Conservation (phyloP, 495 filamentous ascomycete species). For the Acidiella bohemica region DNA sequence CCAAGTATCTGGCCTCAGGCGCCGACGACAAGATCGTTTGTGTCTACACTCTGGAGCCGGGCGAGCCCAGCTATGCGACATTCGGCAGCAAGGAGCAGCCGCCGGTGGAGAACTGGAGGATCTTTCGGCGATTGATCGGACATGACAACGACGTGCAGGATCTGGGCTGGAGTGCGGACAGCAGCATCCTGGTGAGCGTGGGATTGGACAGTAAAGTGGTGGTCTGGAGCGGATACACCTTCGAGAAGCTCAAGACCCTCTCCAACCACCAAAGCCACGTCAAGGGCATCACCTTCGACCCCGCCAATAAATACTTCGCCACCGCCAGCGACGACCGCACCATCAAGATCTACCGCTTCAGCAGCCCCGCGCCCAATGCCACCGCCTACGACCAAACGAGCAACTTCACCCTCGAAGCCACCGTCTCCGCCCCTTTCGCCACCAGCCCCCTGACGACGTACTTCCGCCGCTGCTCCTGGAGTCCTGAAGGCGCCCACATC, state of each 20-base stretch:
- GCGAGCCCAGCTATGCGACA: constrained; percentile 53
- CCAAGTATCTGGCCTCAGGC: constrained; percentile 84
- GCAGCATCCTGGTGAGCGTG: constrained; percentile 87
- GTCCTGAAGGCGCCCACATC: constrained; percentile 91
- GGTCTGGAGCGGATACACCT: constrained; percentile 93
- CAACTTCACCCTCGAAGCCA: constrained; percentile 85
- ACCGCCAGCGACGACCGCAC: constrained; percentile 94
- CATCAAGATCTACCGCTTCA: constrained; percentile 94
- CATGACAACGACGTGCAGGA: constrained; percentile 99
- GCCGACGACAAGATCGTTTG: constrained; percentile 98
- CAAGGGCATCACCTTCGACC: constrained; percentile 96
- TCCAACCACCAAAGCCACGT: constrained; percentile 90
- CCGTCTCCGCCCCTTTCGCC: constrained; percentile 69
- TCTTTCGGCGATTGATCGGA: constrained; percentile 77
- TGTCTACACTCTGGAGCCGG: constrained; percentile 79
- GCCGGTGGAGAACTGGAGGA: constrained; percentile 94
- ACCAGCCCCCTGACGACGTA: constrained; percentile 90
- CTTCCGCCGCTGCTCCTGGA: constrained; percentile 93
- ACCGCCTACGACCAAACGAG: constrained; percentile 86
- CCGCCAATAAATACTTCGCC: constrained; percentile 97
- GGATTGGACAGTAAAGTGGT: constrained; percentile 96
- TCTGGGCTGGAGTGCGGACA: constrained; percentile 92
- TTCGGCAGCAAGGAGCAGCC: constrained; percentile 88
- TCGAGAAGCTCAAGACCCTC: constrained; percentile 91
- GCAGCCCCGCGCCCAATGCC: constrained; percentile 77